Evolutionary conservation across 768 basidiomycete genomes (phyloP), one percentile per base, ranked within the genome.

Genomic region (Lepiota brunneoincarnata): DNA sequence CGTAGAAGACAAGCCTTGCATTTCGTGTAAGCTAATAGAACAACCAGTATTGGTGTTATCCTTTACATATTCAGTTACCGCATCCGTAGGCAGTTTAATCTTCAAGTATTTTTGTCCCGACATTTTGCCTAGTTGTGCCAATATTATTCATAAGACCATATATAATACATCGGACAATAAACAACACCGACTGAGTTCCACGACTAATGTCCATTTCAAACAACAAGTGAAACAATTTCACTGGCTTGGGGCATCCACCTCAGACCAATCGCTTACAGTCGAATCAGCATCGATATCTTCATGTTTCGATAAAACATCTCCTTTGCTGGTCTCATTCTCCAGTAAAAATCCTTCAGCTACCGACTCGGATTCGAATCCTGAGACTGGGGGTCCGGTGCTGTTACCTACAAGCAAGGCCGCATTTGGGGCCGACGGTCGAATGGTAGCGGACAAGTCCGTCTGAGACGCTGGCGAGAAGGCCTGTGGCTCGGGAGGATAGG

Each of bases 221-320:
- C 7, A 2, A 2, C 7, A 10, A 9, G 31, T 31, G 31, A 10
- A 31, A 9, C 11, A 9, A 31, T 10, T 9, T 31, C 20, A 56
- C 23, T 26, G 42, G n/a, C 43, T 15, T 21, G 20, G 7, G 31
- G 12, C 11, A 15, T 41, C 45, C 15, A 54, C 45, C 26, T 47
- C 53, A 9, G 45, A 54, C 53, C 53, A 54, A 18, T 48, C 53
- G 23, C 53, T 48, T 7, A 28, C 21, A 15, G 18, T 48, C 6
- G 53, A 54, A 14, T 48, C 37, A 9, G 11, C 28, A 15, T 54
- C 53, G 7, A 45, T 40, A 34, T 24, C 41, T 9, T 53, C 42
- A 35, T 26, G 36, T 11, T 28, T 41, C 38, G 31, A 20, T 18
- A n/a, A 9, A 9, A 10, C 18, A 9, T 47, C 34, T 12, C 21